A percentile compares a stretch with the other conserved stretches of the same genome.
Conservation (phyloP, 345 rosid genomes). For the Arabidopsis suecica region DNA sequence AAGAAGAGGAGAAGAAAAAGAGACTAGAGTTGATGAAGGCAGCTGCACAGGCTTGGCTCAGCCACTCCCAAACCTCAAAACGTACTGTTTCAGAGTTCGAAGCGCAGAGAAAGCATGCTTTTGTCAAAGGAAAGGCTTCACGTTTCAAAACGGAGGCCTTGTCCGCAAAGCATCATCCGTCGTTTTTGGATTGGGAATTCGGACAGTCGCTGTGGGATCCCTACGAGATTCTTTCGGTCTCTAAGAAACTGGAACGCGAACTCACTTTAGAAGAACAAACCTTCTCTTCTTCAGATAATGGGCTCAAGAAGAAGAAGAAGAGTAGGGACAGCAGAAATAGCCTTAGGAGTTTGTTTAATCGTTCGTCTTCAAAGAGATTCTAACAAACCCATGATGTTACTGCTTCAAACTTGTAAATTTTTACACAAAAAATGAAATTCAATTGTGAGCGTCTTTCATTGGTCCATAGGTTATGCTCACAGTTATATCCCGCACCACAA, state of each 20-base stretch:
- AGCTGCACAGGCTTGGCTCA: slow-evolving; percentile 88
- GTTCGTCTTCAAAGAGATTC: slow-evolving; percentile 60
- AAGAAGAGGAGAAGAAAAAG: slow-evolving; percentile 33
- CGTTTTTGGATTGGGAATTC: slow-evolving; percentile 64
- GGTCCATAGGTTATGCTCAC: not conserved
- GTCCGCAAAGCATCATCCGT: slow-evolving; percentile 29
- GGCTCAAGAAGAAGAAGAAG: slow-evolving; percentile 42
- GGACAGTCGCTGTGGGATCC: slow-evolving; percentile 74
- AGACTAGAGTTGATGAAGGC: slow-evolving; percentile 77
- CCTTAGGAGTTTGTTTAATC: slow-evolving; percentile 66
- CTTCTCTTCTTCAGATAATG: slow-evolving; percentile 33
- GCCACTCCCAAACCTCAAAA: slow-evolving; percentile 54
- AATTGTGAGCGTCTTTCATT: not conserved
- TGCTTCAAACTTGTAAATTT: slow-evolving; percentile 27
- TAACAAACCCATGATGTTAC: slow-evolving; percentile 28
- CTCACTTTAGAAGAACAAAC: slow-evolving; percentile 49
- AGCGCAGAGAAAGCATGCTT: slow-evolving; percentile 47
- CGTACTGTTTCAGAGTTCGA: slow-evolving; percentile 60
- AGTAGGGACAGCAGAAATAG: slow-evolving; percentile 60
- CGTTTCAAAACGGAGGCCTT: slow-evolving; percentile 75
- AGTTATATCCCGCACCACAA: not conserved
- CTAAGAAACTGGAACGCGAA: slow-evolving; percentile 66
- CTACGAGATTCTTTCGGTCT: slow-evolving; percentile 67
- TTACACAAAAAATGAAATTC: not conserved
- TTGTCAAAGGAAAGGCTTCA: slow-evolving; percentile 57